Percentiles rank a stretch among this genome's conserved stretches.
Conservation (phyloP, 2,329 filamentous ascomycete genomes). For the Botrytis squamosa region DNA sequence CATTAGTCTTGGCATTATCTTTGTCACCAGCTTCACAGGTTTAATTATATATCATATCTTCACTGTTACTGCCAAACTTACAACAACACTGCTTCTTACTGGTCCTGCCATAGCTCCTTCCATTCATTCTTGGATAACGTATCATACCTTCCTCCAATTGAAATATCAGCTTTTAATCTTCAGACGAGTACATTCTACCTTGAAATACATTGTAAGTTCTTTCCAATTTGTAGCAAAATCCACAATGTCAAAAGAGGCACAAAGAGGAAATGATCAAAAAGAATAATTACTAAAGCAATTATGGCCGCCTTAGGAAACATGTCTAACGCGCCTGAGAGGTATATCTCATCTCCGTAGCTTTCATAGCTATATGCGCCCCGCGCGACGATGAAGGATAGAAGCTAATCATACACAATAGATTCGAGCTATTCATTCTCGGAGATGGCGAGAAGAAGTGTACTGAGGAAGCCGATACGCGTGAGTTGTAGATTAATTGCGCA, state of each 20-base stretch:
- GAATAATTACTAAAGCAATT: slow-evolving; percentile 14
- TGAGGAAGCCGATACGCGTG: slow-evolving; percentile 84
- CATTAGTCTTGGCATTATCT: not conserved
- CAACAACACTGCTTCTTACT: not conserved
- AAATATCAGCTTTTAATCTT: not conserved
- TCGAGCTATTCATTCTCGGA: slow-evolving; percentile 86
- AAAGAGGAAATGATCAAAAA: slow-evolving; percentile 7
- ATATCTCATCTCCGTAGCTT: not conserved
- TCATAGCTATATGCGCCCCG: not conserved
- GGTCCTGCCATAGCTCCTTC: not conserved
- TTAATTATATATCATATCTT: not conserved
- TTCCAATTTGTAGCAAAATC: not conserved
- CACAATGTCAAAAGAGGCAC: not conserved
- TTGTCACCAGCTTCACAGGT: slow-evolving; percentile 5
- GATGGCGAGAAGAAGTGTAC: slow-evolving; percentile 94
- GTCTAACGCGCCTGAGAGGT: slow-evolving; percentile 24
- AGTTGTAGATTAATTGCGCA: slow-evolving; percentile 40
- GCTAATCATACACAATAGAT: slow-evolving; percentile 52
- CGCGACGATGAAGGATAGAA: not conserved
- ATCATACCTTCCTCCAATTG: not conserved
- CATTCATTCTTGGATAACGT: not conserved
- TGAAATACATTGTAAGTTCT: not conserved
- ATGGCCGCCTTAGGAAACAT: slow-evolving; percentile 7
- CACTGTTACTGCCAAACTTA: not conserved
- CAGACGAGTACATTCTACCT: not conserved